Conservation (phyloP, 2,329 filamentous ascomycete species). For the Colletotrichum karsti region DNA sequence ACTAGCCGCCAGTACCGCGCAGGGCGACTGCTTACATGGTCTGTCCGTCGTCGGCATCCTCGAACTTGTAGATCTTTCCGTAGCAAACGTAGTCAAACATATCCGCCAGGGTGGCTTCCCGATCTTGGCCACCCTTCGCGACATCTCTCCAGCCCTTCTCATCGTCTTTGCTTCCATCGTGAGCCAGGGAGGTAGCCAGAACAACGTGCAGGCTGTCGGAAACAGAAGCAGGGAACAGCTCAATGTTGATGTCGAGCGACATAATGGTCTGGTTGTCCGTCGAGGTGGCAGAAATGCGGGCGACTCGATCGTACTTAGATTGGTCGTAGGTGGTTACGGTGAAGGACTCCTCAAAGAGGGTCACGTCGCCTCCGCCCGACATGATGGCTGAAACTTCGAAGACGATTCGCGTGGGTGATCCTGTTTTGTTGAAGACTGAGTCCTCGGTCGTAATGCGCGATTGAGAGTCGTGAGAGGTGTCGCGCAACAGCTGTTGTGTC, state of each 20-base stretch:
- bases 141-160: constrained; percentile 84
- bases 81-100: constrained; percentile 89
- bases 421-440: no score
- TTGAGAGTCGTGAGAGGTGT: no score
- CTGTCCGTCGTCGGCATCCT: constrained; percentile 80
- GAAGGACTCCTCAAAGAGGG: constrained; percentile 95
- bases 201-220: constrained; percentile 84
- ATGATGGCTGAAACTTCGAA: constrained; percentile 38
- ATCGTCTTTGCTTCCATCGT: constrained; percentile 86
- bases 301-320: constrained; percentile 94
- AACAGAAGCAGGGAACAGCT: constrained; percentile 81
- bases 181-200: constrained; percentile 83
- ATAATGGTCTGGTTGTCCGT: constrained; percentile 79
- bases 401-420: no score
- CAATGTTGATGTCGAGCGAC: constrained; percentile 91
- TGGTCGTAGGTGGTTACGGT: constrained; percentile 81
- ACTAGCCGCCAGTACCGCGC: not conserved
- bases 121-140: constrained; percentile 54
- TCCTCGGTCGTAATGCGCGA: no score
- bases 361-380: constrained; percentile 78
- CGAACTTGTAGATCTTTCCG: constrained; percentile 89
- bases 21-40: constrained; percentile 75
- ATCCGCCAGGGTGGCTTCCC: constrained; percentile 73
- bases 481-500: no score
- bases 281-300: constrained; percentile 82